Base-by-base conservation (phyloP, 306 rosid genomes). In the Ormosia semicastrata region DNA sequence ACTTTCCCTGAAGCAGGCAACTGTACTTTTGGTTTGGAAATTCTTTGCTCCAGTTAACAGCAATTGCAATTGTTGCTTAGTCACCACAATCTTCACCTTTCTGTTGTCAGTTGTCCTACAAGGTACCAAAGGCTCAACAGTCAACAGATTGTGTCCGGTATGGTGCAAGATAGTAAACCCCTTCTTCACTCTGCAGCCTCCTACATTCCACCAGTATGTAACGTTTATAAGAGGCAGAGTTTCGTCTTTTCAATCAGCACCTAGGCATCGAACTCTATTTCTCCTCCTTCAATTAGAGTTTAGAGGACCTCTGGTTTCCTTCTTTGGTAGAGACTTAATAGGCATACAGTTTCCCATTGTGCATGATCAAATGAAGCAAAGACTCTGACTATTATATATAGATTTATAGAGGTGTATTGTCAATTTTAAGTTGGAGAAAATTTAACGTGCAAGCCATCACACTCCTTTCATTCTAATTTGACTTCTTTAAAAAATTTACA, bases 311-410 rank as follows among this genome's bases (percentile, higher is more conserved):
- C 66, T 17, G 13, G 71, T 64, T 73, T 85, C 77, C 87, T 81
- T 65, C 73, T 67, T 76, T 57, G 75, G 60, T 8, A 9, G 66
- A 77, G 34, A 29, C 47, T 13, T 58, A 64, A 76, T 64, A 59
- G 63, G 8, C 57, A 82, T 13, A 75, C 86, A 85, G 84, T 86
- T 89, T 62, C 91, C 90, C 94, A 87, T 82, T 46, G 53, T 59
- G 82, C 53, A 14, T 62, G 18, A 75, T 54, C 36, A 54, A 52
- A 76, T 29, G 81, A 71, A 77, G 36, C 24, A 46, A 13, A 9
- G 69, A 68, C 32, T 59, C 67, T 12, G 17, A 36, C 49, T 47
- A 66, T 50, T 72, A 81, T 83, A 71, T 85, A 79, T 24, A 50
- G 53, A n/a, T n/a, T n/a, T n/a, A n/a, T n/a, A 46, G 24, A 24